Conservation (phyloP, 192 early-diverging fungal species). For the Coemansia sp. region DNA sequence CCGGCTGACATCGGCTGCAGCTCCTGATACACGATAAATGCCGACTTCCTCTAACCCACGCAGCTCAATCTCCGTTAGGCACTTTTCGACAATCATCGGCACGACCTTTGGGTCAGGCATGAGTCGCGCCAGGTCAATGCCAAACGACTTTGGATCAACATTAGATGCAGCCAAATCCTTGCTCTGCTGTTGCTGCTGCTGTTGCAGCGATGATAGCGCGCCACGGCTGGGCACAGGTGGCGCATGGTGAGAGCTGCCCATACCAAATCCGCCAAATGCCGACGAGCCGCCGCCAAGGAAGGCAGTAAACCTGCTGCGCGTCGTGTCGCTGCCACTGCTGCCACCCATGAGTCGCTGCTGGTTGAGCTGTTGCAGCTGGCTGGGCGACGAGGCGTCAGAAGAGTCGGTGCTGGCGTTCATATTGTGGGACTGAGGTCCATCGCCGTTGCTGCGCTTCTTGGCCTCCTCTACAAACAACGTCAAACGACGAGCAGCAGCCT, state of each 20-base stretch:
- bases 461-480: slow-evolving; percentile 71
- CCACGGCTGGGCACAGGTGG: slow-evolving; percentile 33
- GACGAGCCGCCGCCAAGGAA: slow-evolving; percentile 49
- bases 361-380: slow-evolving; percentile 11
- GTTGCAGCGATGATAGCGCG: slow-evolving; percentile 16
- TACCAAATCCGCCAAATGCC: slow-evolving; percentile 36
- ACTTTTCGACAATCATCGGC: slow-evolving; percentile 69
- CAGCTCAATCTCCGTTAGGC: slow-evolving; percentile 70
- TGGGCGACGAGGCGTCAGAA: slow-evolving; percentile 3
- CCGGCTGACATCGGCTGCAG: slow-evolving; percentile 63
- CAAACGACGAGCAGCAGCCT: slow-evolving; percentile 69
- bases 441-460: slow-evolving; percentile 40
- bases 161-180: slow-evolving; percentile 7
- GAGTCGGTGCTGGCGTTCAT: neutral
- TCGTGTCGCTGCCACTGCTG: slow-evolving; percentile 31
- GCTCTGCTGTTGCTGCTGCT: slow-evolving; percentile 17
- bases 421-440: neutral
- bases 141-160: slow-evolving; percentile 62
- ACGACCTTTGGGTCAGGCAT: slow-evolving; percentile 62
- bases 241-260: slow-evolving; percentile 22
- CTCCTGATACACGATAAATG: slow-evolving; percentile 74
- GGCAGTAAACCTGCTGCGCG: slow-evolving; percentile 52
- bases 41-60: slow-evolving; percentile 76
- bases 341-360: slow-evolving; percentile 9
- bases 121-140: slow-evolving; percentile 61